phyloP scores from a whole-genome alignment of 1,284 basidiomycete species.

The Rhodotorula sp. region DNA sequence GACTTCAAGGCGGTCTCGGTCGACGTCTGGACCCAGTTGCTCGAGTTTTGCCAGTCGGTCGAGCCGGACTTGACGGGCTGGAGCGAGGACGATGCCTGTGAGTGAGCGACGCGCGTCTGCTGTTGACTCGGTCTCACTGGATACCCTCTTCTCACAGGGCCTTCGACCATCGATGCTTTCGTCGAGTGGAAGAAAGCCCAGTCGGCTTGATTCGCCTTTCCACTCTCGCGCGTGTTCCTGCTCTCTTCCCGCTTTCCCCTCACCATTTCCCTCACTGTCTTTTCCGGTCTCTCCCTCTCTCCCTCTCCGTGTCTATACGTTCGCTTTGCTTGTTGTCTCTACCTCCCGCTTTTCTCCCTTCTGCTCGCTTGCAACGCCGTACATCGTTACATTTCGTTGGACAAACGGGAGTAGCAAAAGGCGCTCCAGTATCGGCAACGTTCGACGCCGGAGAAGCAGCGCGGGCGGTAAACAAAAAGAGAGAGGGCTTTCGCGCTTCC shows the following conservation, averaged over 20 bases:
- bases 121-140: neutral
- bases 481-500: too few species aligned
- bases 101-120: neutral
- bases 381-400: neutral
- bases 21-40: slow-evolving; percentile 34
- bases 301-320: too few species aligned
- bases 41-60: slow-evolving; percentile 24
- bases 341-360: neutral
- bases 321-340: neutral
- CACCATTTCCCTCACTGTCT: neutral
- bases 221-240: neutral
- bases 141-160: slow-evolving; percentile 20
- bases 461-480: too few species aligned
- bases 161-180: slow-evolving; percentile 34
- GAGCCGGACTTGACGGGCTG: slow-evolving; percentile 23
- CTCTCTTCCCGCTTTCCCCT: neutral
- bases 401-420: neutral
- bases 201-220: neutral
- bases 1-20: slow-evolving; percentile 31
- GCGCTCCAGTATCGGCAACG: too few species aligned
- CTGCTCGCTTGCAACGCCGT: neutral
- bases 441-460: too few species aligned
- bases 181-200: slow-evolving; percentile 37
- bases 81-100: slow-evolving; percentile 38
- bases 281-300: neutral